phyloP scores from a whole-genome alignment of 106 monocot species.

The Acanthochlamys bracteata region DNA sequence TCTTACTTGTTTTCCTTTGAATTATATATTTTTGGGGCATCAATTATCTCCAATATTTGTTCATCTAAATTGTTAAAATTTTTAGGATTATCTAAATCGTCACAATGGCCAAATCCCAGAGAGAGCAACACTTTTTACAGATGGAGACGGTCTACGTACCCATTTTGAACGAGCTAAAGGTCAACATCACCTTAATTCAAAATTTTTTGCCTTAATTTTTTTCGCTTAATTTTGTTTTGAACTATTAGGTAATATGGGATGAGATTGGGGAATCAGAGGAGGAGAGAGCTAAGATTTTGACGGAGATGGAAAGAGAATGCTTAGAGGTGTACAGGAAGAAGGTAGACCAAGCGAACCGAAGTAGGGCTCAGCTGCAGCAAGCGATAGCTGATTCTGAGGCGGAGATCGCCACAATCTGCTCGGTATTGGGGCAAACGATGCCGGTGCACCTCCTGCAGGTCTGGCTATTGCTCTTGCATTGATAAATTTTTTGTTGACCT shows the following conservation, averaged over 20 bases:
- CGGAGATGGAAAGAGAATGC: slow-evolving; percentile 74
- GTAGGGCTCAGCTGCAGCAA: slow-evolving; percentile 41
- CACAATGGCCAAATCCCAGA: no score
- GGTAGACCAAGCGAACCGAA: slow-evolving; percentile 44
- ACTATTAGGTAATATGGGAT: slow-evolving; percentile 71
- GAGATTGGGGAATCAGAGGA: slow-evolving; percentile 68
- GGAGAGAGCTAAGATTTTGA: slow-evolving; percentile 58
- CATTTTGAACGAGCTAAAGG: slow-evolving; percentile 31
- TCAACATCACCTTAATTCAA: background rate
- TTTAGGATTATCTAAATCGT: no score
- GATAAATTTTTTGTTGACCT: no score
- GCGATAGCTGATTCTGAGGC: slow-evolving; percentile 60
- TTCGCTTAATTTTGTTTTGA: background rate
- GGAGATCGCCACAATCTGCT: slow-evolving; percentile 52
- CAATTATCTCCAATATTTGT: no score
- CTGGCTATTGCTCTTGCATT: background rate
- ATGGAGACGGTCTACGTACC: slow-evolving; percentile 30
- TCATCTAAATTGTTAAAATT: no score
- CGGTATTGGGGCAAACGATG: slow-evolving; percentile 42
- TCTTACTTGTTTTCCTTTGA: no score
- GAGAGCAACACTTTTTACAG: slow-evolving; percentile 19
- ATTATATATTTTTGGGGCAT: no score
- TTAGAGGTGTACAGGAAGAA: slow-evolving; percentile 51
- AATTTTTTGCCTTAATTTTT: background rate
- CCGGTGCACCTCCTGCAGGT: slow-evolving; percentile 41